A percentile compares a stretch with the other conserved stretches of the same genome.
Evolutionary conservation across 345 rosid genomes (phyloP).

Genomic region (Mangifera indica): DNA sequence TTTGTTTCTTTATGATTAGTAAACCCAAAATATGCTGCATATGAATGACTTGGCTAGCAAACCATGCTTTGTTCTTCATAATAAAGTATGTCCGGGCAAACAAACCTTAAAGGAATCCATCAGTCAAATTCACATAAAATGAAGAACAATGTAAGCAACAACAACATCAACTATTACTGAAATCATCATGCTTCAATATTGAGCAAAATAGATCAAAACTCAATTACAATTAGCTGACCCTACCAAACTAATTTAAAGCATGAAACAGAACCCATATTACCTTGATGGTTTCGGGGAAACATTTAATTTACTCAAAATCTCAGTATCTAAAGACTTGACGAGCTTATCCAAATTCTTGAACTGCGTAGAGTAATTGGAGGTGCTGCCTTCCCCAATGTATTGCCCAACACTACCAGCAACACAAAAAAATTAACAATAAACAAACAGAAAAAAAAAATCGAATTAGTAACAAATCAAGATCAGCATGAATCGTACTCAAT

Average conservation of each 20-base stretch:
- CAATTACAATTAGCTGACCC: background rate
- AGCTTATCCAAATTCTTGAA: conserved; percentile 59
- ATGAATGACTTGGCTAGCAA: background rate
- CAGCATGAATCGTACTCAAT: conserved; percentile 45
- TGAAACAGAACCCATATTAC: conserved; percentile 29
- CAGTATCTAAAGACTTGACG: conserved; percentile 45
- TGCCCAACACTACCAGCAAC: conserved; percentile 48
- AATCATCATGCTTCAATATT: background rate
- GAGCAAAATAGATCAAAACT: background rate
- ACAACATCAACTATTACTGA: background rate
- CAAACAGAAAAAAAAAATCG: background rate
- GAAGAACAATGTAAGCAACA: background rate
- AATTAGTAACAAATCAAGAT: background rate
- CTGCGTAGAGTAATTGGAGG: conserved; percentile 50
- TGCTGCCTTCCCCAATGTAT: conserved; percentile 42
- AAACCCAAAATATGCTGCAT: background rate
- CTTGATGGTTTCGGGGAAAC: conserved; percentile 29
- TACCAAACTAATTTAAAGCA: background rate
- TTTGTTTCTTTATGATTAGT: background rate
- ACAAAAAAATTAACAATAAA: background rate
- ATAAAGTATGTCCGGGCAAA: background rate
- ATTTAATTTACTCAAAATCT: conserved; percentile 48
- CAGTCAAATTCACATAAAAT: too few relatives aligned
- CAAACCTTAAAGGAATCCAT: background rate
- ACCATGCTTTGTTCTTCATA: background rate